Evolutionary conservation across 306 rosid species (phyloP), one percentile per base, ranked within the genome.

Genomic region (Gillenia trifoliata): DNA sequence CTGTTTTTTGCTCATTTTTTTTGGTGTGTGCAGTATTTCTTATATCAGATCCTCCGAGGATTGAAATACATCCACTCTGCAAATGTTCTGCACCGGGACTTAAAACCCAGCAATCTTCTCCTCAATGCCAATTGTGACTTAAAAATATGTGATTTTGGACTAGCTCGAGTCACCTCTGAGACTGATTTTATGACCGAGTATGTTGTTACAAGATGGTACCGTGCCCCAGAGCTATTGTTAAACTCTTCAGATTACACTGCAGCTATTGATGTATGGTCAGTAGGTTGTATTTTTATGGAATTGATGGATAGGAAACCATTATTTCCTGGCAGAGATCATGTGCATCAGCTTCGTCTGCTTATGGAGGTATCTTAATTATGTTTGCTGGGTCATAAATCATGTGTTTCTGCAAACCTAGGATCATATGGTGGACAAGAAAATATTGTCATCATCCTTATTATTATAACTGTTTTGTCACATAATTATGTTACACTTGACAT

Each of bases 241-340:
- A 93, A 93, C 86, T 93, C 98, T 73, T 88, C 97, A 28, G 98
- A 93, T 82, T 93, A 93, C 86, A 93, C 98, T 36, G 97, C 97
- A 76, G 98, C 98, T 68, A 93, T 93, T 79, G 98, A 93, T 88
- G 92, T 93, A 19, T 93, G 98, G 98, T 91, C 98, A 40, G 98
- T 93, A 41, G 97, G 98, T 66, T 93, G 98, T 83, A 86, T 93
- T 79, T 93, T 93, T 83, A 93, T 93, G 98, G 98, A 93, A 70
- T 83, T 93, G 84, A 93, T 93, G 97, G 98, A 93, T 76, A 82
- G 98, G 64, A 91, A 88, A 82, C 98, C 98, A 5, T 78, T 93
- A 74, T 93, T 93, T 87, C 97, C 98, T 71, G 98, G 98, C 70
- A 85, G 97, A 83, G 98, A 93, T 89, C 98, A 93, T 11, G 98